Evolutionary conservation across 176 grass and related monocot species (phyloP), one percentile per base, ranked within the genome.

Genomic region (Elaeis guineensis): DNA sequence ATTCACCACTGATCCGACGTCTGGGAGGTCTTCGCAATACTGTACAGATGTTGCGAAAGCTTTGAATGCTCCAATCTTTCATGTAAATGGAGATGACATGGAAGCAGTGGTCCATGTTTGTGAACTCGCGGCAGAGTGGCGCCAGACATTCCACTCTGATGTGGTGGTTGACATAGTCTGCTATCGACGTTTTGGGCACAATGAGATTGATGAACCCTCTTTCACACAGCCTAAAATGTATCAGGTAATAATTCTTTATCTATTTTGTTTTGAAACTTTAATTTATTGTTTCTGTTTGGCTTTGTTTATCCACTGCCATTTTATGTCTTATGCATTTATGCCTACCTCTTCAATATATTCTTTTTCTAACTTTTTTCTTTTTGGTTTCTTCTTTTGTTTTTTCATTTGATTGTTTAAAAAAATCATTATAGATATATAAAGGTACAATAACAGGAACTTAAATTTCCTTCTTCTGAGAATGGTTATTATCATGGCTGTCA

Each of bases 161-260:
- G 91, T 96, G 5, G 91, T 96, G 5, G 78, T 96, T 0, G 91
- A 96, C 62, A 69, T 96, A 23, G 82, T 96, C 53, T 96, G 91
- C 54, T 96, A 96, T 52, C 75, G 91, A 30, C 77, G 91, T 58
- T 90, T 96, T 54, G 91, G 91, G 5, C 91, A 96, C 56, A 96
- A 96, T 49, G 91, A 96, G 80, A 96, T 96, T 16, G 91, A 96
- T 51, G 91, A 96, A 32, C 91, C 91, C n/a, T 96, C 91, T 50
- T 96, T 96, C 68, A 96, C 91, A 22, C 91, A 96, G 35, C 91
- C 91, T 58, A 96, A 87, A 73, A 96, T 96, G 91, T 96, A 96
- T 66, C 62, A 87, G 91, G 91, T 96, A 72, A 54, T 67, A 22
- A 15, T 69, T 61, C 16, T 49, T 52, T 48, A 4, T 50, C 25